Percentiles rank a stretch among this genome's conserved stretches.
These are phyloP conservation scores for Knoxia roxburghii DNA, from an alignment of 257 asterid genomes.

Conservation along the genomic window DNA sequence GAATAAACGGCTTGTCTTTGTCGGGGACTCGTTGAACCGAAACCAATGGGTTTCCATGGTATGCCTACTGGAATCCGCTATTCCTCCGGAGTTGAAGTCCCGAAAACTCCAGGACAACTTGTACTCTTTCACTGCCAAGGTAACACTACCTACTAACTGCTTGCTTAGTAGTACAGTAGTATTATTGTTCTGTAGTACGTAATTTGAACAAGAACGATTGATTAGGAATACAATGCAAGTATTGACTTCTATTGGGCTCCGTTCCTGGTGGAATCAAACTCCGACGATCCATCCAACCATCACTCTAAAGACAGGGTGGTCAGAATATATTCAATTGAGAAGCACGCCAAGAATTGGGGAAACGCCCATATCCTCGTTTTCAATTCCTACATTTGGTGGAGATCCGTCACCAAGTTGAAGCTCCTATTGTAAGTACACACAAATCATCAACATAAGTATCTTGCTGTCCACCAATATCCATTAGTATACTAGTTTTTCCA, in stretches of 20 bases:
- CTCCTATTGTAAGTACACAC: slow-evolving; percentile 36
- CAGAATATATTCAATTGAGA: slow-evolving; percentile 37
- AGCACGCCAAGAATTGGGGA: slow-evolving; percentile 45
- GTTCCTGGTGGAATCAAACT: slow-evolving; percentile 54
- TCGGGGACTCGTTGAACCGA: slow-evolving; percentile 41
- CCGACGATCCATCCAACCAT: slow-evolving; percentile 56
- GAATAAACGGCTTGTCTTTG: slow-evolving; percentile 36
- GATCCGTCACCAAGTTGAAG: slow-evolving; percentile 20
- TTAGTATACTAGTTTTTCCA: no score
- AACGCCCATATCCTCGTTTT: slow-evolving; percentile 48
- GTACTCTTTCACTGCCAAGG: slow-evolving; percentile 22
- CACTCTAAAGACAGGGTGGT: slow-evolving; percentile 30
- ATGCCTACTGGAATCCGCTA: slow-evolving; percentile 31
- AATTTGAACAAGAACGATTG: no score
- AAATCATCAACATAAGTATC: no score
- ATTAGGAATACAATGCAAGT: slow-evolving; percentile 49
- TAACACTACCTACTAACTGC: neutral
- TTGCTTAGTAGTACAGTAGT: no score
- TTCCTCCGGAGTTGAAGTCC: slow-evolving; percentile 16
- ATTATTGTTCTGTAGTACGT: no score
- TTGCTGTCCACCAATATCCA: no score
- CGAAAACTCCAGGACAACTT: neutral
- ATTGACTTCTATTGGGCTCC: slow-evolving; percentile 64
- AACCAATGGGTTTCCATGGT: slow-evolving; percentile 40
- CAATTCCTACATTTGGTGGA: slow-evolving; percentile 71